phyloP scores from a whole-genome alignment of 176 grass and related monocot genomes.

The Echinochloa phyllopogon region DNA sequence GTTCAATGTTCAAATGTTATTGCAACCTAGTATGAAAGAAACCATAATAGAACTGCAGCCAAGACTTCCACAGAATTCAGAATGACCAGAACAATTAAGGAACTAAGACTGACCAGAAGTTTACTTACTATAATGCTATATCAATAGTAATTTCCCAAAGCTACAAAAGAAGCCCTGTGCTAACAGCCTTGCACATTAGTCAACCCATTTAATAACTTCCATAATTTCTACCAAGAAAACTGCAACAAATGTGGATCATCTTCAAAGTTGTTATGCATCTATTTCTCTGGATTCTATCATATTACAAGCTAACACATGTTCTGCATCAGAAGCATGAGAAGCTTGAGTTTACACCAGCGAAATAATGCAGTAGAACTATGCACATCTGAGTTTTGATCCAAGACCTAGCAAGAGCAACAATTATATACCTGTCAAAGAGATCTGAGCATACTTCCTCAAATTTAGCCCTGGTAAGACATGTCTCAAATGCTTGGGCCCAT shows the following conservation, averaged over 20 bases:
- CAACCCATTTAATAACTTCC: constrained; percentile 1
- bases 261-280: not conserved
- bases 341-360: too few species aligned
- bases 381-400: too few species aligned
- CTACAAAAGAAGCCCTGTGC: not conserved
- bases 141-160: not conserved
- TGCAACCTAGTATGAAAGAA: constrained; percentile 60
- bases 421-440: too few species aligned
- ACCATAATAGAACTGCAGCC: too few species aligned
- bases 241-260: not conserved
- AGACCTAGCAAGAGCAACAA: too few species aligned
- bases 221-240: not conserved
- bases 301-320: not conserved
- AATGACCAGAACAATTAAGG: constrained; percentile 28
- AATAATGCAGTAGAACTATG: too few species aligned
- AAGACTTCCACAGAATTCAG: too few species aligned
- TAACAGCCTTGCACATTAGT: not conserved
- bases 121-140: constrained; percentile 21
- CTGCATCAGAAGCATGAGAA: too few species aligned
- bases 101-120: not conserved
- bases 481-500: too few species aligned
- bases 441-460: too few species aligned
- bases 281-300: not conserved
- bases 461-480: too few species aligned
- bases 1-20: constrained; percentile 90